Conservation (phyloP, 768 basidiomycete genomes). For the Naganishia vishniacii region DNA sequence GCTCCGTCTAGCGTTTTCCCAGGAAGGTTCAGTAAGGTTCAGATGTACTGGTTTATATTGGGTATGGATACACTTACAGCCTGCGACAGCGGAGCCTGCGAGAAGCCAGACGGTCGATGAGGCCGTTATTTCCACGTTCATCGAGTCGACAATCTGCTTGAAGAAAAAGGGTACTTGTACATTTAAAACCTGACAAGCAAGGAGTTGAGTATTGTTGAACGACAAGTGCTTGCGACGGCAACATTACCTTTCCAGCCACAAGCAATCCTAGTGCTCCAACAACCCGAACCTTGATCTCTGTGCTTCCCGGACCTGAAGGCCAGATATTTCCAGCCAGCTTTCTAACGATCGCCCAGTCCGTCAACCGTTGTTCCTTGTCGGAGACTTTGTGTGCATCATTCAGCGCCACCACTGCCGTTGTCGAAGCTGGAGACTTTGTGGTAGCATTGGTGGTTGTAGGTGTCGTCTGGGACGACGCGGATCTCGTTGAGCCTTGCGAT, state of each 20-base stretch:
- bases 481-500: not conserved
- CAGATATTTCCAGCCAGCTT: conserved; percentile 82
- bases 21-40: not conserved
- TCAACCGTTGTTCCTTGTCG: conserved; percentile 57
- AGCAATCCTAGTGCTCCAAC: conserved; percentile 73
- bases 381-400: conserved; percentile 25
- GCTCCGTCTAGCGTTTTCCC: conserved; percentile 65
- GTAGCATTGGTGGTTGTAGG: not conserved
- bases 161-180: conserved; percentile 98
- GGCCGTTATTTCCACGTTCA: conserved; percentile 74
- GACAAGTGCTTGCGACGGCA: not conserved
- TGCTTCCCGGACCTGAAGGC: conserved; percentile 60
- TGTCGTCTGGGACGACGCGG: conserved; percentile 5
- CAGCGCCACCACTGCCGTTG: not conserved
- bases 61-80: conserved; percentile 61
- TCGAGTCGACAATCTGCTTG: conserved; percentile 79
- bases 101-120: conserved; percentile 80
- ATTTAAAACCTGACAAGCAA: conserved; percentile 66
- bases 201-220: not conserved
- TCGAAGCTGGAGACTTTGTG: not conserved
- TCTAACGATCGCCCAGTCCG: conserved; percentile 82
- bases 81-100: conserved; percentile 80
- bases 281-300: conserved; percentile 74
- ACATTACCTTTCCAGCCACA: conserved; percentile 71
- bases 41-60: not conserved